A percentile compares a stretch with the other conserved stretches of the same genome.
Evolutionary conservation across 2,329 filamentous ascomycete species (phyloP).

Genomic region (Gnomoniopsis smithogilvyi): DNA sequence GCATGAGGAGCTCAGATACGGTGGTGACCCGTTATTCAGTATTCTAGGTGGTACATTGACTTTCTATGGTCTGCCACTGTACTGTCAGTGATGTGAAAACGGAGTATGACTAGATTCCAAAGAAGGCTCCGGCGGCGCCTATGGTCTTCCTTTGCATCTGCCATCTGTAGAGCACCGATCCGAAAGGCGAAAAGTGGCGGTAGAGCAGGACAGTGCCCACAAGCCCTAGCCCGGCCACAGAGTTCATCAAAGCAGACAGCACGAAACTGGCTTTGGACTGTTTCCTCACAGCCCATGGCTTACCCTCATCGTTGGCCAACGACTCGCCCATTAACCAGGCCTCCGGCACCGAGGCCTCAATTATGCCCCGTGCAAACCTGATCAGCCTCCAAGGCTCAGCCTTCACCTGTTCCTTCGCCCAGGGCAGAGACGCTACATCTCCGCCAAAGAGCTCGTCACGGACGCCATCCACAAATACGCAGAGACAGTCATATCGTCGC

Average conservation of each 20-base stretch:
- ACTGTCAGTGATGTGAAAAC: too few relatives aligned
- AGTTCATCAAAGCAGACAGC: constrained; percentile 4
- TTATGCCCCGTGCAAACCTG: constrained; percentile 12
- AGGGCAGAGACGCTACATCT: constrained; percentile 13
- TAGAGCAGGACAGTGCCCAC: constrained; percentile 15
- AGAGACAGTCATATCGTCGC: constrained; percentile 20
- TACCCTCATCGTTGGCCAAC: not conserved
- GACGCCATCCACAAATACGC: constrained; percentile 22
- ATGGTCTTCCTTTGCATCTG: constrained; percentile 12
- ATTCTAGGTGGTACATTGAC: too few relatives aligned
- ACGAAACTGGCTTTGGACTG: not conserved
- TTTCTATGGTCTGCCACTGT: too few relatives aligned
- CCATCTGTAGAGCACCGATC: constrained; percentile 12
- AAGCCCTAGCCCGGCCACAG: constrained; percentile 6
- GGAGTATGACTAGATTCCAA: constrained; percentile 11
- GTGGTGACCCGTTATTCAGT: too few relatives aligned
- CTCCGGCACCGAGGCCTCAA: constrained; percentile 9
- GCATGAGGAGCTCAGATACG: too few relatives aligned
- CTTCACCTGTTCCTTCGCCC: not conserved
- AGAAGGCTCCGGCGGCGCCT: constrained; percentile 12
- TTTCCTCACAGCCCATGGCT: not conserved
- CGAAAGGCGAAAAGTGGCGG: constrained; percentile 16
- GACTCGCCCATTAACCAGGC: constrained; percentile 6
- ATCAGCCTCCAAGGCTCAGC: constrained; percentile 1
- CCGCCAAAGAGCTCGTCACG: constrained; percentile 16